phyloP scores from a whole-genome alignment of 495 filamentous ascomycete genomes.

The Trypethelium eluteriae region DNA sequence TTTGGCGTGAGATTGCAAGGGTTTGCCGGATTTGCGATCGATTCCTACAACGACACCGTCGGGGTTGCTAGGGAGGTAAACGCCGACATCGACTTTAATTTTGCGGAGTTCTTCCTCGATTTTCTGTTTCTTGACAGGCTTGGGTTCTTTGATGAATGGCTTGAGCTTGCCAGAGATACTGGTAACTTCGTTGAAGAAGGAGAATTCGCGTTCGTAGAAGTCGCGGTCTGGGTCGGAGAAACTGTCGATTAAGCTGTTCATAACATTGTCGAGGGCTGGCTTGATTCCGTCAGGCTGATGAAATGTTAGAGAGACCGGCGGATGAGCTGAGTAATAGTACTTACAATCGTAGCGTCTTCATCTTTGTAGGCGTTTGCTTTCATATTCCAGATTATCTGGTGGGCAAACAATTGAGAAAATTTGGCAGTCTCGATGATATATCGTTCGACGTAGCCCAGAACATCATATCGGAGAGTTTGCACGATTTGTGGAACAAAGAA shows the following conservation, averaged over 20 bases:
- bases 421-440: conserved; percentile 95
- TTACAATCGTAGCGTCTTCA: conserved; percentile 80
- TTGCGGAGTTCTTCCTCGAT: conserved; percentile 97
- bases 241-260: conserved; percentile 68
- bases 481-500: conserved; percentile 98
- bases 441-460: conserved; percentile 86
- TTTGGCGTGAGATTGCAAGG: conserved; percentile 93
- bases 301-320: conserved; percentile 23
- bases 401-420: conserved; percentile 91
- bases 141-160: conserved; percentile 84
- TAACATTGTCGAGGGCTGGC: conserved; percentile 84
- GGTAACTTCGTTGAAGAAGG: conserved; percentile 97
- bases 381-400: conserved; percentile 99
- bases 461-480: conserved; percentile 91
- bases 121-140: conserved; percentile 97
- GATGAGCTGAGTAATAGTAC: conserved; percentile 26
- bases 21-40: conserved; percentile 94
- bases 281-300: conserved; percentile 81
- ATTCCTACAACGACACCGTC: conserved; percentile 96
- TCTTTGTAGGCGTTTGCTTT: conserved; percentile 98
- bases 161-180: conserved; percentile 89
- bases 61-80: conserved; percentile 94
- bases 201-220: conserved; percentile 93
- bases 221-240: conserved; percentile 68
- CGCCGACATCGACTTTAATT: conserved; percentile 91